Evolutionary conservation across 257 asterid species (phyloP).

Genomic region (Forsythia viridissima): DNA sequence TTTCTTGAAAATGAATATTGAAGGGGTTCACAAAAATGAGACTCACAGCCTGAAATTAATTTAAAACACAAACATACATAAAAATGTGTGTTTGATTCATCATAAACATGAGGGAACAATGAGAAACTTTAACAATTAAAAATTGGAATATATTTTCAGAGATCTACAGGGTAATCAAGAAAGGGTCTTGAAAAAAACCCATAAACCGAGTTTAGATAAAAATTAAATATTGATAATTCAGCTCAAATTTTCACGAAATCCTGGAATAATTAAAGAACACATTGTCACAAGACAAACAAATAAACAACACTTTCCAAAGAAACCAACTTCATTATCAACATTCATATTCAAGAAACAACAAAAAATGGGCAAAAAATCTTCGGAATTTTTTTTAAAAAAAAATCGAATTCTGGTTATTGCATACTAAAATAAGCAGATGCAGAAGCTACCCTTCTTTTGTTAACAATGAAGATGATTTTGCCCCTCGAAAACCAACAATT

Average conservation of each 20-base stretch:
- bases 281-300: conserved; percentile 8
- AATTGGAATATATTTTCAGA: too few species aligned
- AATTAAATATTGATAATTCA: conserved; percentile 11
- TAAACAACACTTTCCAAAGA: too few species aligned
- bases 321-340: too few species aligned
- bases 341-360: too few species aligned
- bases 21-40: conserved; percentile 9
- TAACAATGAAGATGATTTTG: too few species aligned
- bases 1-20: conserved; percentile 20
- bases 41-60: conserved; percentile 4
- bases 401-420: conserved; percentile 5
- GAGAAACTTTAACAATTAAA: too few species aligned
- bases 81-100: neutral
- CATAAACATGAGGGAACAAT: neutral
- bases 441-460: neutral
- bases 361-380: neutral
- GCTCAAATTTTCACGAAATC: conserved; percentile 22
- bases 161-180: too few species aligned
- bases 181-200: neutral
- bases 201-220: neutral
- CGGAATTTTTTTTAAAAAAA: neutral
- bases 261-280: conserved; percentile 30
- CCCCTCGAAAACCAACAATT: neutral
- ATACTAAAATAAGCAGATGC: neutral
- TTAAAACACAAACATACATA: neutral